Conservation (phyloP, 768 basidiomycete genomes). For the Strobilomyces confusus region DNA sequence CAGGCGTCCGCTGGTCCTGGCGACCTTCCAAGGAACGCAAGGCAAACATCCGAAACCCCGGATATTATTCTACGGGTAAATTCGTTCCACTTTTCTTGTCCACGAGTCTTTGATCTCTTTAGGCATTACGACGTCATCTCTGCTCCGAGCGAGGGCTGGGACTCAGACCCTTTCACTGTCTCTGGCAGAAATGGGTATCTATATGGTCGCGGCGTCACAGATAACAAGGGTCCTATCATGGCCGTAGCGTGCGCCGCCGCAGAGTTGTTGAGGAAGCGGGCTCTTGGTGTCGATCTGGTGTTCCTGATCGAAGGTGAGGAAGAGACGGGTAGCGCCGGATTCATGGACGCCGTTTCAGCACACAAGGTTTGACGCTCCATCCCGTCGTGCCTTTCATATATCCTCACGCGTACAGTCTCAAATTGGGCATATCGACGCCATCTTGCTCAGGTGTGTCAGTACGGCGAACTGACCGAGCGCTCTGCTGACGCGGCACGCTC, state of each 20-base stretch:
- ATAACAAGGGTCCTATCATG: slow-evolving; percentile 94
- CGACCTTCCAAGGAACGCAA: slow-evolving; percentile 75
- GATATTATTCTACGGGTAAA: slow-evolving; percentile 87
- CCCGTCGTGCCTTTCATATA: background rate
- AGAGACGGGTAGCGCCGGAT: slow-evolving; percentile 89
- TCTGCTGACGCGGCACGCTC: slow-evolving; percentile 1
- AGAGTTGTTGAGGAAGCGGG: slow-evolving; percentile 63
- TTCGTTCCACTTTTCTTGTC: background rate
- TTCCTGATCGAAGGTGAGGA: slow-evolving; percentile 96
- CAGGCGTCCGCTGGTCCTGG: slow-evolving; percentile 85
- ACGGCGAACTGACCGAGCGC: background rate
- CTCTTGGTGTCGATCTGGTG: slow-evolving; percentile 82
- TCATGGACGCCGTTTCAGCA: slow-evolving; percentile 67
- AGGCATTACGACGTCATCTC: slow-evolving; percentile 98
- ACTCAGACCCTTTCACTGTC: slow-evolving; percentile 77
- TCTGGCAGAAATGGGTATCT: slow-evolving; percentile 84
- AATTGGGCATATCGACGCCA: slow-evolving; percentile 86
- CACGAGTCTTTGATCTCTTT: background rate
- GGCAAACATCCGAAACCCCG: slow-evolving; percentile 58
- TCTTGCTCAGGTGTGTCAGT: slow-evolving; percentile 68
- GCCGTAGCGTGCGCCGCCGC: slow-evolving; percentile 89
- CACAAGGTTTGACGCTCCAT: slow-evolving; percentile 55
- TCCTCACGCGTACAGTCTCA: slow-evolving; percentile 45
- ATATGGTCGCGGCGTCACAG: slow-evolving; percentile 88
- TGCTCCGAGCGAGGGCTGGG: slow-evolving; percentile 72